Evolutionary conservation across 1,284 basidiomycete species (phyloP), one percentile per base, ranked within the genome.

Genomic region (Rugosomyces carneus): DNA sequence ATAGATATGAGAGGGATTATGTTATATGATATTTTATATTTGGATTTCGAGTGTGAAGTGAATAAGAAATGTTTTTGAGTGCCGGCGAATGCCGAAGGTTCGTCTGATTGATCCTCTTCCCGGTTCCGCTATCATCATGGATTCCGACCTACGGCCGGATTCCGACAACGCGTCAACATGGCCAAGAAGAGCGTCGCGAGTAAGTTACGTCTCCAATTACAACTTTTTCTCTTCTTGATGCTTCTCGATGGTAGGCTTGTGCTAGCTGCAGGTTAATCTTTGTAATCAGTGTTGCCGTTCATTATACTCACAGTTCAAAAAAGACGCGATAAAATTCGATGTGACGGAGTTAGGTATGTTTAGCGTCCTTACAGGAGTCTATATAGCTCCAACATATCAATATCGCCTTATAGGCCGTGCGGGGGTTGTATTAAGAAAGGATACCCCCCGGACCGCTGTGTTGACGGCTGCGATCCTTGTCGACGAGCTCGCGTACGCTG

Each of bases 251-350:
- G 32, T 37, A 78, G 76, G 76, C 77, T 34, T 79, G 76, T 58
- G 73, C 76, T 13, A 76, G 65, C 45, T 78, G 77, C 70, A 79
- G 76, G 76, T 78, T 53, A 47, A 49, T 34, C 37, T 52, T 38
- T 37, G 9, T 48, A 26, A 34, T 41, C 19, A 32, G 5, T 24
- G 40, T 34, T 24, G 23, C 31, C 31, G 19, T 35, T 15, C 27
- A 34, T 41, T n/a, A 36, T 46, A 27, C 40, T 41, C 15, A 56
- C 38, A 21, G 41, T 16, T 44, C 10, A 36, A 49, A n/a, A 23
- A 51, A 80, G 78, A 55, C 73, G 73, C 50, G 75, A 81, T 57
- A 80, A 81, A 59, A 72, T 75, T 45, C 70, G 73, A 50, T 80
- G 78, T 57, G 74, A 80, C 56, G 74, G 76, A 16, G 60, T 60